Evolutionary conservation across 1,284 basidiomycete species (phyloP), one percentile per base, ranked within the genome.

Genomic region (Phylloporus gajari): DNA sequence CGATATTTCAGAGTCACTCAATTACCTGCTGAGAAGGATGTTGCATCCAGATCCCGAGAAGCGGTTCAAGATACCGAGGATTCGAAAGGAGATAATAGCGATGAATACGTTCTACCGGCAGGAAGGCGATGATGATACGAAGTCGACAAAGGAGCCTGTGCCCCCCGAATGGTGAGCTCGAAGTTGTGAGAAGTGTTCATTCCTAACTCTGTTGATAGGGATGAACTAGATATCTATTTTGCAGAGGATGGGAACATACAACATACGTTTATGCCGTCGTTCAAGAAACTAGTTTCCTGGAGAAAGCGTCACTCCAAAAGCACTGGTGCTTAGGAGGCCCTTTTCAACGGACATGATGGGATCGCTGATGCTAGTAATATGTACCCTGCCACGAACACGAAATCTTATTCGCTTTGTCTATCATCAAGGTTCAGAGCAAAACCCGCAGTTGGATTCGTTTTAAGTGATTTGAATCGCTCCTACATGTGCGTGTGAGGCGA

Each of bases 51-150:
- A 90, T 78, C 85, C 91, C 68, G 65, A 84, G 56, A 76, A 80
- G 35, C 89, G 91, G 64, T 87, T 91, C 70, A 84, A 88, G 11
- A 84, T 35, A n/a, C 83, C 85, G 8, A 88, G 92, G n/a, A 86
- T 97, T 5, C 88, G 91, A 42, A 75, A 82, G 60, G 88, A 86
- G 71, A 87, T 96, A 71, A 70, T 89, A 38, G 81, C 83, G 3
- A 86, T 94, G 48, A 86, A 89, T 51, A 89, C 87, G 3, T 94
- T 96, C 85, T 94, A 91, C 75, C 88, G 91, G 86, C 85, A 85
- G 21, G 84, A 86, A 30, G 13, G 17, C 84, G n/a, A 53, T 12
- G 27, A 27, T 15, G 15, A 17, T 13, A 15, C 51, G 13, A 85
- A 27, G 5, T 27, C 23, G 12, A 23, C 68, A 35, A 59, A 66